Evolutionary conservation across 257 asterid genomes (phyloP), one percentile per base, ranked within the genome.

Genomic region (Handroanthus guayacan): DNA sequence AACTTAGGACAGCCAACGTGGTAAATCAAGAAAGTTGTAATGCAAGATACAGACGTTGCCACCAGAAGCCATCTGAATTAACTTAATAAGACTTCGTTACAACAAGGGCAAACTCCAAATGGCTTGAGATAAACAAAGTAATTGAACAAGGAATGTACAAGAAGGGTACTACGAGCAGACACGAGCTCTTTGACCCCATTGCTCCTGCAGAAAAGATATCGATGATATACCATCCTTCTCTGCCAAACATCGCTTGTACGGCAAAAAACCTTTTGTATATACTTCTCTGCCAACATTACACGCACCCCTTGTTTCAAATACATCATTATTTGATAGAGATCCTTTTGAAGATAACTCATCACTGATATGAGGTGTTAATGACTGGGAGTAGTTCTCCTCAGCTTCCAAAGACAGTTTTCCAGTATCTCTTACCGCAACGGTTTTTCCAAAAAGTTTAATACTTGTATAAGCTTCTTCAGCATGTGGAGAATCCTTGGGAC

Each of bases 361-460:
- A 13, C 47, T 50, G 47, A 75, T 9, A 61, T 75, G 67, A 5
- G 72, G 68, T 60, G 81, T 63, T 20, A 44, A 31, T 20, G 64
- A 11, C 50, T 65, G 60, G 37, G 38, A 44, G 43, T 25, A 0
- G 31, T 44, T 70, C 62, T 74, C 71, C 13, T 37, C 10, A 47
- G 47, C 70, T 62, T 34, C 74, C 41, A 51, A 18, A 82, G 76
- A 58, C 57, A 61, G 64, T 43, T 65, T 80, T 44, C 39, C 64
- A 11, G 78, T 43, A 36, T 76, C 83, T 60, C 68, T 74, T 18
- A 81, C 79, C 41, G 69, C 58, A 9, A 87, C 84, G 0, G 76
- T 87, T 74, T 63, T 82, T 57, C 91, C 91, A 50, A 87, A 85
- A 54, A 87, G 71, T 82, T 81, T 87, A 69, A 87, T 76, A 69